Evolutionary conservation across 306 rosid genomes (phyloP).

Genomic region (Sophora flavescens): DNA sequence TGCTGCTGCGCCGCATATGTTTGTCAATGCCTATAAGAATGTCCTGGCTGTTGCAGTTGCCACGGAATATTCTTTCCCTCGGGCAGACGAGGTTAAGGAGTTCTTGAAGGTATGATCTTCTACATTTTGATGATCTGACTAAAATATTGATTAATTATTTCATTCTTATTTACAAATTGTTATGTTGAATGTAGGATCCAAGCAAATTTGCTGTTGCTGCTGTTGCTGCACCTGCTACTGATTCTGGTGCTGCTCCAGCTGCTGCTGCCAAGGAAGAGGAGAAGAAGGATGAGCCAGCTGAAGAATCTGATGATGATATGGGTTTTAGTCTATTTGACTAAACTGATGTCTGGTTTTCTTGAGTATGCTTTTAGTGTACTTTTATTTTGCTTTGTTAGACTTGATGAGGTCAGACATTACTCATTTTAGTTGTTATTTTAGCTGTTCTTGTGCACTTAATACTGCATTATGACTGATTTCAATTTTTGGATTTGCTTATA

Average conservation of each 20-base stretch:
- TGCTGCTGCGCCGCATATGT: constrained; percentile 93
- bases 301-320: constrained; percentile 57
- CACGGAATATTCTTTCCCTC: constrained; percentile 71
- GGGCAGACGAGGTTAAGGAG: constrained; percentile 86
- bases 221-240: constrained; percentile 46
- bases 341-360: neutral
- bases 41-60: constrained; percentile 72
- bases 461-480: neutral
- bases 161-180: neutral
- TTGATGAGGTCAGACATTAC: neutral
- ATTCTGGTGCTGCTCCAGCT: constrained; percentile 47
- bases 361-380: neutral
- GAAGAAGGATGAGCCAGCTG: constrained; percentile 75
- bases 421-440: neutral
- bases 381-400: neutral
- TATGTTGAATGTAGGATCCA: constrained; percentile 54
- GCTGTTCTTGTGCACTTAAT: too few species aligned
- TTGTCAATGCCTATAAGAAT: constrained; percentile 80
- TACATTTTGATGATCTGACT: neutral
- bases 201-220: constrained; percentile 63
- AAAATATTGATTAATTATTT: neutral
- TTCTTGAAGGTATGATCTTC: constrained; percentile 61
- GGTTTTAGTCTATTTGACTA: constrained; percentile 53
- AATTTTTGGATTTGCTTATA: neutral
- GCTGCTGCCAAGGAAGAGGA: constrained; percentile 68